Evolutionary conservation across 305 asterid species (phyloP).

Genomic region (Solanum hybrid): DNA sequence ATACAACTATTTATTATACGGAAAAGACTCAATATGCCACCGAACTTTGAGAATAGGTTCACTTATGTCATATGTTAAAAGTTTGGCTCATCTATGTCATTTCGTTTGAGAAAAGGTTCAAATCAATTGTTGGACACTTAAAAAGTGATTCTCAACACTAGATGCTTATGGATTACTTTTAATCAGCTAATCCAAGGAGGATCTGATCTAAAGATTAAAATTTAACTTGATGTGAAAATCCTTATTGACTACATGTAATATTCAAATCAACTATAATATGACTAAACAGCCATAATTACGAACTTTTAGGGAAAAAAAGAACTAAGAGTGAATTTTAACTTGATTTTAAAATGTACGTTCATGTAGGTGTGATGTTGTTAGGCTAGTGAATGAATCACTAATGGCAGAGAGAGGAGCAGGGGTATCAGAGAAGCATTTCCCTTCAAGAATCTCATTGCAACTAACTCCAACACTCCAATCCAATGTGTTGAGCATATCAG

Average conservation of each 20-base stretch:
- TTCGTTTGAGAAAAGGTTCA: neutral
- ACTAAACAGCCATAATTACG: neutral
- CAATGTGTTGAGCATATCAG: conserved; percentile 57
- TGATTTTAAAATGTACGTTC: neutral
- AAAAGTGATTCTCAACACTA: neutral
- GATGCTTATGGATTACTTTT: neutral
- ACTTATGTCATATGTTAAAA: neutral
- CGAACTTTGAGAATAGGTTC: neutral
- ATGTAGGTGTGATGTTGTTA: conserved; percentile 61
- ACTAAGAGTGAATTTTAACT: neutral
- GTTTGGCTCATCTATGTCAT: neutral
- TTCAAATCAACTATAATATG: neutral
- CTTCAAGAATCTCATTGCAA: conserved; percentile 60
- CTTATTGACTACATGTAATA: neutral
- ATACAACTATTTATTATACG: neutral
- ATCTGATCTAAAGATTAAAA: too few relatives aligned
- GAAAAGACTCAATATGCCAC: neutral
- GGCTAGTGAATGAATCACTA: conserved; percentile 45
- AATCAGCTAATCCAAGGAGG: too few relatives aligned
- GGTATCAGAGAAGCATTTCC: conserved; percentile 69
- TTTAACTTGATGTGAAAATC: neutral
- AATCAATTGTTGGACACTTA: neutral
- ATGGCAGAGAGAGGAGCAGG: conserved; percentile 72
- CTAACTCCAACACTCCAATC: conserved; percentile 55
- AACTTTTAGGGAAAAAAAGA: neutral